Conservation (phyloP, 2,329 filamentous ascomycete species). For the Colletotrichum simmondsii region DNA sequence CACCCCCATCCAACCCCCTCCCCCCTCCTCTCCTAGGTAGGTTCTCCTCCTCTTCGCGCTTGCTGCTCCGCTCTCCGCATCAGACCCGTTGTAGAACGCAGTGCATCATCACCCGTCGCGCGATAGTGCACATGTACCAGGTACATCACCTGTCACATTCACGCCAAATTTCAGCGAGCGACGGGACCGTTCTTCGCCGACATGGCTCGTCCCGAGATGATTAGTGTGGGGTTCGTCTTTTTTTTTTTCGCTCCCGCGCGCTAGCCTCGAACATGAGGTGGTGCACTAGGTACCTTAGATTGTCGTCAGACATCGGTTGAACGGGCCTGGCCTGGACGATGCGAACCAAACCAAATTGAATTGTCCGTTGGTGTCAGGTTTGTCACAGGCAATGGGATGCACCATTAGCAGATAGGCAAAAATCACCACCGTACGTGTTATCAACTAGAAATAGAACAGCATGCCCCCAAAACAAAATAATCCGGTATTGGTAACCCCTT, state of each 20-base stretch:
- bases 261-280: neutral
- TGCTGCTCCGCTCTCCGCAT: neutral
- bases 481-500: neutral
- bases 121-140: slow-evolving; percentile 26
- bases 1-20: too few species aligned
- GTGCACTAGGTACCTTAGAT: neutral
- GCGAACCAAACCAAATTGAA: neutral
- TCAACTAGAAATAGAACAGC: neutral
- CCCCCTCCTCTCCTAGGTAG: neutral
- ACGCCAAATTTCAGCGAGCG: neutral
- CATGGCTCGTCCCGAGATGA: slow-evolving; percentile 18
- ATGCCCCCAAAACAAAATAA: neutral
- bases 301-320: neutral
- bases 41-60: neutral
- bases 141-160: slow-evolving; percentile 8
- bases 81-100: slow-evolving; percentile 7
- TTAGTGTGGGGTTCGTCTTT: neutral
- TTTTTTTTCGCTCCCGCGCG: slow-evolving; percentile 14
- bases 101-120: neutral
- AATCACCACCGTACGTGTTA: neutral
- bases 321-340: neutral
- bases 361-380: neutral
- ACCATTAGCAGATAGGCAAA: neutral
- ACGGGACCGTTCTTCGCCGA: neutral
- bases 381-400: neutral